Percentiles rank a stretch among this genome's conserved stretches.
These are phyloP conservation scores for Globisporangium sylvaticum DNA, from an alignment of 352 stramenopile genomes.

Conservation along the genomic window DNA sequence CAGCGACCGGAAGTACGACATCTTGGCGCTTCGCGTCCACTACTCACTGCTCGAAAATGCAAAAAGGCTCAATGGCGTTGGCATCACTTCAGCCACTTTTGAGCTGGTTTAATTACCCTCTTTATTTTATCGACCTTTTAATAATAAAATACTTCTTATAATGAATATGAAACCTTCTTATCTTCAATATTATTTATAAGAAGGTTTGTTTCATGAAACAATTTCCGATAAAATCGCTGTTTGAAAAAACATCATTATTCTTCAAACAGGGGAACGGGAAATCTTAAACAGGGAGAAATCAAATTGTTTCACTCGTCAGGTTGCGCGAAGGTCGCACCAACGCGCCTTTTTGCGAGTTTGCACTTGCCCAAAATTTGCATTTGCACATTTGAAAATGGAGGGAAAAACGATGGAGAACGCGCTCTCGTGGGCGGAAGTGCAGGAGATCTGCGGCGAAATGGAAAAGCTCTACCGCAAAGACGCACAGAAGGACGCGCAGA, in stretches of 20 bases:
- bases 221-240: no score
- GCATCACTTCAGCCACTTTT: background rate
- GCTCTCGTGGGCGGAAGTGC: constrained; percentile 63
- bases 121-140: background rate
- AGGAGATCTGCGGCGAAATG: constrained; percentile 62
- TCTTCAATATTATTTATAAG: no score
- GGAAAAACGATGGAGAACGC: constrained; percentile 18
- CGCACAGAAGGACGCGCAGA: constrained; percentile 49
- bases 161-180: no score
- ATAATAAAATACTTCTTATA: no score
- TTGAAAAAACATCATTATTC: no score
- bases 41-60: background rate
- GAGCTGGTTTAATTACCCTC: no score
- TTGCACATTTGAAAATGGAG: constrained; percentile 26
- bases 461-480: constrained; percentile 63
- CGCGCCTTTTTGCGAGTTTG: background rate
- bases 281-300: no score
- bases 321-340: constrained; percentile 26
- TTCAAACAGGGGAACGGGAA: no score
- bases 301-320: constrained; percentile 4
- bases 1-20: constrained; percentile 84
- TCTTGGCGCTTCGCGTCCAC: constrained; percentile 17
- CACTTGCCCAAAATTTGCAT: background rate
- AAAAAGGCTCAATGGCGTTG: constrained; percentile 5
- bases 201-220: no score